A percentile compares a stretch with the other conserved stretches of the same genome.
Conservation (phyloP, 1,284 basidiomycete species). For the Melampsora occidentalis region DNA sequence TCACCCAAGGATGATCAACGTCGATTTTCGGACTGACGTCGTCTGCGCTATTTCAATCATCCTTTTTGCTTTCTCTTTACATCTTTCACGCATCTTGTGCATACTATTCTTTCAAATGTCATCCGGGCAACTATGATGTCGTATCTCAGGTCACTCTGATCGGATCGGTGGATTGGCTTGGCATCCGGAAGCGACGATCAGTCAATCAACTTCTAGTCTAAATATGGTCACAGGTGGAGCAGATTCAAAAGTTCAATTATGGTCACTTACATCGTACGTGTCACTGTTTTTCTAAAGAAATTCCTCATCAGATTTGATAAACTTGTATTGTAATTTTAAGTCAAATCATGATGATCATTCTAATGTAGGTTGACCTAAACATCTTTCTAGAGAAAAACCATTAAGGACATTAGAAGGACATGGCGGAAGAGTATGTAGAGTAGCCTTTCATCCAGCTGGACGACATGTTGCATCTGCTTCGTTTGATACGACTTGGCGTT, state of each 20-base stretch:
- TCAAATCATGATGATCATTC: conserved; percentile 31
- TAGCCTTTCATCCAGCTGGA: conserved; percentile 94
- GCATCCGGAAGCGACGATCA: conserved; percentile 91
- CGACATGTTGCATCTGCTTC: conserved; percentile 87
- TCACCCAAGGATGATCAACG: neutral
- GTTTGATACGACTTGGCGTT: conserved; percentile 96
- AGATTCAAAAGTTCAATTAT: conserved; percentile 79
- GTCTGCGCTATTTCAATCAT: conserved; percentile 20
- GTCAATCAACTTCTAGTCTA: conserved; percentile 65
- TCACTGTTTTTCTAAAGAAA: neutral
- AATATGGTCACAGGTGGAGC: conserved; percentile 90
- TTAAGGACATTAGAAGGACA: conserved; percentile 82
- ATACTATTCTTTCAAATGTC: neutral
- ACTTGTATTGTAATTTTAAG: too few relatives aligned
- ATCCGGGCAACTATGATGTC: conserved; percentile 14
- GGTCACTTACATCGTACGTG: conserved; percentile 76
- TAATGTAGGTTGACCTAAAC: neutral
- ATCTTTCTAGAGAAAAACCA: conserved; percentile 65
- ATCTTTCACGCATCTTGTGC: neutral
- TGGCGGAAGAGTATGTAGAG: conserved; percentile 81
- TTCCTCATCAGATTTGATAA: neutral
- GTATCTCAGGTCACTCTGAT: conserved; percentile 71
- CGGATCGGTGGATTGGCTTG: conserved; percentile 92
- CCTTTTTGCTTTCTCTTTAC: neutral
- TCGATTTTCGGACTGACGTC: conserved; percentile 37